Base-by-base conservation (phyloP, 1,284 basidiomycete species). In the Singerocomus inundabilis region DNA sequence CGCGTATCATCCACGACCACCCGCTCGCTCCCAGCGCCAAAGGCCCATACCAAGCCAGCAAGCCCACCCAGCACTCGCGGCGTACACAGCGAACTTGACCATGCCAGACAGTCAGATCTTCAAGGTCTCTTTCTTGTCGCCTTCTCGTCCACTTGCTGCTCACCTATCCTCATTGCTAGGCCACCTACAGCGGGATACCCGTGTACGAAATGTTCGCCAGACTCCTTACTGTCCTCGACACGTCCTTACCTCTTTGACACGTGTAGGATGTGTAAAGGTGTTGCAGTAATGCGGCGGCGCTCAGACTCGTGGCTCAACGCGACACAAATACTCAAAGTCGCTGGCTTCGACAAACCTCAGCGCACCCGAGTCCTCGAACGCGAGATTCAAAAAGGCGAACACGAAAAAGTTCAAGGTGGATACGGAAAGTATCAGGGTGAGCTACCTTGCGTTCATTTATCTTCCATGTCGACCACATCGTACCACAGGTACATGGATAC, bases 351-450 rank as follows among this genome's bases (percentile, higher is more conserved):
- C 75, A 99, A 99, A 70, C 97, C 97, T 1, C 97, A 99, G 69
- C 80, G 97, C 43, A 99, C 97, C 49, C 85, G 97, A 52, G 95
- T 99, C 12, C 80, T 99, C 42, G 97, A 99, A 70, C 84, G 97
- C 57, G 97, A 99, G 73, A 88, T 99, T 3, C 97, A 99, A 70
- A 98, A 98, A 71, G 97, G 95, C 25, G 90, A 93, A 59, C 97
- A 99, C 70, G 97, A 99, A 72, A 99, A 99, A 71, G 94, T 99
- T 1, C 97, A 99, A 70, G 97, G 97, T 31, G 97, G 97, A 0
- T 99, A 99, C 71, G 97, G 97, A 59, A 99, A 99, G 73, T 99
- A 98, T 70, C 97, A 99, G 80, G 97, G 95, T 95, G 54, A 55
- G 83, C 68, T 24, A 40, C 52, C 21, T 40, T 46, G 51, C 31